Percentiles rank a stretch among this genome's conserved stretches.
These are phyloP conservation scores for Vaccinium corymbosum DNA, from an alignment of 148 eudicot genomes.

Conservation along the genomic window DNA sequence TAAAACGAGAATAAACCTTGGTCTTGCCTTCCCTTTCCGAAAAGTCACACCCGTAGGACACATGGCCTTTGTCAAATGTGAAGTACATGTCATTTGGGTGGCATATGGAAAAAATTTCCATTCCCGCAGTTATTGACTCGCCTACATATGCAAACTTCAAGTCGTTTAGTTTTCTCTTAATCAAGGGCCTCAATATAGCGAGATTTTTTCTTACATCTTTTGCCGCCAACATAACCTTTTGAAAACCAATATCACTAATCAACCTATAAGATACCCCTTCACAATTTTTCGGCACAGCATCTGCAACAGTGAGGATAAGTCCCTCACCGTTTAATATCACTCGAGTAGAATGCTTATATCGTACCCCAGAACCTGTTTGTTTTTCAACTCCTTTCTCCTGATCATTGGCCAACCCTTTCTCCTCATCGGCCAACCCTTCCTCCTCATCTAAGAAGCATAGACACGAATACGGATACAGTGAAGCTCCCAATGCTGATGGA, in stretches of 20 bases:
- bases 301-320: not conserved
- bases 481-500: constrained; percentile 97
- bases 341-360: too few relatives aligned
- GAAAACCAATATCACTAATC: not conserved
- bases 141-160: not conserved
- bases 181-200: not conserved
- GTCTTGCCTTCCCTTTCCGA: too few relatives aligned
- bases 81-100: too few relatives aligned
- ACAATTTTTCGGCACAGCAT: not conserved
- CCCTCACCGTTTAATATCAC: not conserved
- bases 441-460: too few relatives aligned
- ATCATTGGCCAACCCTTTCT: too few relatives aligned
- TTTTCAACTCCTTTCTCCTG: too few relatives aligned
- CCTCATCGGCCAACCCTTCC: too few relatives aligned
- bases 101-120: too few relatives aligned
- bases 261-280: not conserved
- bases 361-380: too few relatives aligned
- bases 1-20: too few relatives aligned
- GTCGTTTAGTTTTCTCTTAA: not conserved
- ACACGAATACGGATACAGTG: not conserved
- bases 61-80: too few relatives aligned
- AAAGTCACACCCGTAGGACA: too few relatives aligned
- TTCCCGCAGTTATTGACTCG: not conserved
- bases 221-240: not conserved
- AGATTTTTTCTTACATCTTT: not conserved